Base-by-base conservation (phyloP, 495 filamentous ascomycete genomes). In the Beverwykella pulmonaria region DNA sequence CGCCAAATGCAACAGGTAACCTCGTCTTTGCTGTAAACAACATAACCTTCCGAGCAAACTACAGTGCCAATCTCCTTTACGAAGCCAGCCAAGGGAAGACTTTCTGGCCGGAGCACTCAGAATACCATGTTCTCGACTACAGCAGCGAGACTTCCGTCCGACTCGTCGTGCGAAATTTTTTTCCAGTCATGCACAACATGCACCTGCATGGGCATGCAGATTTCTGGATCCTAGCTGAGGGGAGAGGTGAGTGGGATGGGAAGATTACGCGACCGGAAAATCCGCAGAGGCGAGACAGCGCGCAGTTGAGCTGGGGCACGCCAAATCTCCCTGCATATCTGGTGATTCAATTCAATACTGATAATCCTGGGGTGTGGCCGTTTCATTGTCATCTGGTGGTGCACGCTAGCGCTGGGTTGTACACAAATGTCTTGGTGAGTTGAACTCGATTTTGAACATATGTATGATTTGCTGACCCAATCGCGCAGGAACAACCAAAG, bases 101-200 rank as follows among this genome's bases (percentile, higher is more conserved):
- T 9, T 8, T 9, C 36, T 41, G 8, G 22, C 32, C 55, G 19
- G 23, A 60, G 49, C 32, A 53, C 29, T 25, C 50, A 3, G 19
- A 53, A 48, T 63, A 47, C 56, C 75, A 75, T 44, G 73, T 74
- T 1, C 69, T 71, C 63, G 73, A 76, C 57, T 76, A 69, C 49
- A 73, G 71, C 55, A 56, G n/a, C 20, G 73, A 74, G 52, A 53
- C 32, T 3, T 63, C 63, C 57, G 44, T 78, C 0, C 71, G 73
- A 17, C n/a, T 78, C n/a, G 57, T 78, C 55, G 25, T 78, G 9
- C 48, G 65, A 60, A 77, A 77, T 57, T 39, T 64, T 29, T 54
- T 55, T 34, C 20, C 52, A 12, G 49, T 39, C 19, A 48, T 54
- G 52, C 59, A 68, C 15, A 55, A 58, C n/a, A 68, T 68, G 63